Percentiles rank a stretch among this genome's conserved stretches.
Conservation (phyloP, 345 rosid species). For the Bruguiera gymnorhiza region DNA sequence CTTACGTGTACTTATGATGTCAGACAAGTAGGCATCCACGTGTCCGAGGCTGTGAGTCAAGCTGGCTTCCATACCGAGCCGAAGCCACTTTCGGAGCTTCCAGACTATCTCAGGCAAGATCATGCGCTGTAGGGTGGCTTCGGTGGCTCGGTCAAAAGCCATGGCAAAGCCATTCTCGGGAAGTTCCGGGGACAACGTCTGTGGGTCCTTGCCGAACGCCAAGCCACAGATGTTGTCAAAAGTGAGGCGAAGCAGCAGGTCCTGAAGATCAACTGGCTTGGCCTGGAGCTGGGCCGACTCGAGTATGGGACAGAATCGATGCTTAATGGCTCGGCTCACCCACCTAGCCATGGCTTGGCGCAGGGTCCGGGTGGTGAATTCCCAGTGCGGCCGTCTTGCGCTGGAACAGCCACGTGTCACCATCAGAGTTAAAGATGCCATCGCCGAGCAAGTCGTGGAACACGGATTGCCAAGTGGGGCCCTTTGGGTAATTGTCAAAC, state of each 20-base stretch:
- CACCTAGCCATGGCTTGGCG: slow-evolving; percentile 56
- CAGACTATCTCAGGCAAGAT: slow-evolving; percentile 38
- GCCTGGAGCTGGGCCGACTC: slow-evolving; percentile 32
- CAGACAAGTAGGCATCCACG: slow-evolving; percentile 34
- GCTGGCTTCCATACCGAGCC: slow-evolving; percentile 43
- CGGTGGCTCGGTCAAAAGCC: slow-evolving; percentile 46
- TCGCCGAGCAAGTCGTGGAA: slow-evolving; percentile 48
- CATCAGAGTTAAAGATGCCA: slow-evolving; percentile 50
- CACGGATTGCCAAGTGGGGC: slow-evolving; percentile 46
- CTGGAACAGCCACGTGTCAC: slow-evolving; percentile 46
- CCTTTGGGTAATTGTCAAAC: slow-evolving; percentile 52
- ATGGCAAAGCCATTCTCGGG: slow-evolving; percentile 39
- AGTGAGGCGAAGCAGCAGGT: slow-evolving; percentile 44
- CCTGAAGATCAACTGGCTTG: slow-evolving; percentile 41
- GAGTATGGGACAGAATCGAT: slow-evolving; percentile 39
- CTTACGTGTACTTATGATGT: slow-evolving; percentile 38
- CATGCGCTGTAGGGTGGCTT: slow-evolving; percentile 42
- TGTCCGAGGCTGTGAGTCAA: slow-evolving; percentile 31
- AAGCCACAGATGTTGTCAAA: slow-evolving; percentile 52
- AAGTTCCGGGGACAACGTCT: slow-evolving; percentile 34
- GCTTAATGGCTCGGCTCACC: slow-evolving; percentile 44
- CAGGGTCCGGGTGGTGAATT: slow-evolving; percentile 47
- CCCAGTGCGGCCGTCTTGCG: slow-evolving; percentile 49
- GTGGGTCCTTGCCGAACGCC: slow-evolving; percentile 44
- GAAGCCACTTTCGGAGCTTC: slow-evolving; percentile 35